Base-by-base conservation (phyloP, 148 eudicot species). In the Chenopodium quinoa region DNA sequence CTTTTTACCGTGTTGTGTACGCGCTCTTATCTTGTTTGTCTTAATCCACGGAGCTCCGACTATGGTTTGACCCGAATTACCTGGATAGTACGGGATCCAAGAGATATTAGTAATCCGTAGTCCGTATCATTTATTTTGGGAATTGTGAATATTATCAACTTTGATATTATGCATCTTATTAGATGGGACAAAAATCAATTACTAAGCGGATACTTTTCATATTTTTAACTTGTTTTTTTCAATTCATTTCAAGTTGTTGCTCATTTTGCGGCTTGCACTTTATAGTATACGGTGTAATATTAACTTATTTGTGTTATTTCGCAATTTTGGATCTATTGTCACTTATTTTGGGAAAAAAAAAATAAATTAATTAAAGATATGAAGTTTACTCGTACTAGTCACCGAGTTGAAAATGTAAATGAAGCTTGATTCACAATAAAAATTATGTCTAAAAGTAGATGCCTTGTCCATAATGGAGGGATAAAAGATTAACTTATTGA, bases 21-120 rank as follows among this genome's bases (percentile, higher is more conserved):
- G 80, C 69, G 73, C 86, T 75, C 2, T 31, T 69, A 13, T 40
- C 44, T 40, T 4, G 44, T 40, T 40, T 40, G 44, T 29, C 7
- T 29, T 44, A 40, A 37, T 75, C 1, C 2, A 13, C 56, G 34
- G 46, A 37, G 27, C 37, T 34, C 62, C 62, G 62, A 48, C 17
- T 17, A 3, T 56, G 1, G 22, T 56, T 19, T 20, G 56, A 75
- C 37, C 63, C 68, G 76, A 37, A 7, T 82, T 77, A 76, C 23
- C 71, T 77, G 9, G 76, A 82, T 69, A 40, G 58, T 76, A 77
- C 84, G 80, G 58, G 81, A 82, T 82, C 70, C 71, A 19, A 50
- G 81, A 44, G 27, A 67, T 50, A 25, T 22, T 11, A 54, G 54
- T 76, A 77, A 34, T 34, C 40, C 40, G 6, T 34, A 34, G 5